Conservation (phyloP, 2,329 filamentous ascomycete genomes). For the Talaromyces albobiverticillius region DNA sequence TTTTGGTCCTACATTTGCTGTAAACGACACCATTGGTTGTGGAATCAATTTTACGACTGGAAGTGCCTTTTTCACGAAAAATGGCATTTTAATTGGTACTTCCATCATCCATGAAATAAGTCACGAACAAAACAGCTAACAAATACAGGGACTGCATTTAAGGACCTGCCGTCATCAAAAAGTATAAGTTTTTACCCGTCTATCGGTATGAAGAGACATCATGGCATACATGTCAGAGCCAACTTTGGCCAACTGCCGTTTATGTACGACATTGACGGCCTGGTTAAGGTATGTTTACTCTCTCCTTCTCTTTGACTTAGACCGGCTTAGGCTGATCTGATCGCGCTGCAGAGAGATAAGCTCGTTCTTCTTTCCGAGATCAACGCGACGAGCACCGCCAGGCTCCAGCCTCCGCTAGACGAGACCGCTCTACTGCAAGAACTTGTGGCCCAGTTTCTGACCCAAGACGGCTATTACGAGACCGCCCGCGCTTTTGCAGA, state of each 20-base stretch:
- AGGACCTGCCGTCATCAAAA: slow-evolving; percentile 33
- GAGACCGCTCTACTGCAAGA: slow-evolving; percentile 80
- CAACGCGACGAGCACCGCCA: slow-evolving; percentile 55
- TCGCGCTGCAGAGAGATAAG: slow-evolving; percentile 55
- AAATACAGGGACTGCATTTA: slow-evolving; percentile 55
- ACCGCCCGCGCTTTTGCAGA: slow-evolving; percentile 84
- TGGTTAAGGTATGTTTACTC: slow-evolving; percentile 64
- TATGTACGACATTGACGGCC: slow-evolving; percentile 83
- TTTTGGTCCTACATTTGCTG: slow-evolving; percentile 60
- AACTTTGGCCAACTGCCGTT: slow-evolving; percentile 73
- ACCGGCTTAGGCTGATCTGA: background rate
- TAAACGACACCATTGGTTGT: slow-evolving; percentile 61
- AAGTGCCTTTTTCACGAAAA: slow-evolving; percentile 64
- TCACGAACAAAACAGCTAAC: no score
- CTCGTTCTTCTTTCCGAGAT: slow-evolving; percentile 61
- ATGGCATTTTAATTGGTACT: slow-evolving; percentile 57
- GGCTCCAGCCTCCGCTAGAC: slow-evolving; percentile 60
- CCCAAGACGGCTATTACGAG: slow-evolving; percentile 93
- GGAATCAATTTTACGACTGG: slow-evolving; percentile 63
- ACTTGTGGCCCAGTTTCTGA: slow-evolving; percentile 81
- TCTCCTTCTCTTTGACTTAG: background rate
- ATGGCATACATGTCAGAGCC: slow-evolving; percentile 55
- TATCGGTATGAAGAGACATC: slow-evolving; percentile 63
- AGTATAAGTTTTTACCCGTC: slow-evolving; percentile 51
- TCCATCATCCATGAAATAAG: background rate